These are phyloP conservation scores for Scheffersomyces ergatensis DNA, from an alignment of 805 yeast genomes.

Conservation along the genomic window DNA sequence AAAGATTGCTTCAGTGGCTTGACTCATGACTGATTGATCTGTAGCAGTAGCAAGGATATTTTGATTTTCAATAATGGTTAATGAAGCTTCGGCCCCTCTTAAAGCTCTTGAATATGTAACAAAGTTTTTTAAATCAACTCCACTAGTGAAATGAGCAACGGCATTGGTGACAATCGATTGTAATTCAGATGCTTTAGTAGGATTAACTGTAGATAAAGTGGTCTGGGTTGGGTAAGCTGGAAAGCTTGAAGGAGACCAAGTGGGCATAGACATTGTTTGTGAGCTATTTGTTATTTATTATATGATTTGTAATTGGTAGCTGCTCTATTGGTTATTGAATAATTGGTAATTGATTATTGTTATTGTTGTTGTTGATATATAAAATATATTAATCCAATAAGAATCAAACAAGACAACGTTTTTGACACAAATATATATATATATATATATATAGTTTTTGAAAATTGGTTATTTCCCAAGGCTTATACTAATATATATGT, in stretches of 20 bases:
- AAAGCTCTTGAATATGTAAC: constrained; percentile 16
- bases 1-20: constrained; percentile 30
- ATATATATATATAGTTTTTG: too few species aligned
- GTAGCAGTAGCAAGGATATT: constrained; percentile 37
- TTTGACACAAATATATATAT: too few species aligned
- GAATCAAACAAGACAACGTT: too few species aligned
- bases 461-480: too few species aligned
- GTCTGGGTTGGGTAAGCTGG: constrained; percentile 30
- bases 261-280: too few species aligned
- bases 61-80: constrained; percentile 28
- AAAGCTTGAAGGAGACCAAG: constrained; percentile 23
- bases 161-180: constrained; percentile 16
- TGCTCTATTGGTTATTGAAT: too few species aligned
- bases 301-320: too few species aligned
- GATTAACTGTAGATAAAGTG: constrained; percentile 19
- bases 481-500: too few species aligned
- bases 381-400: too few species aligned
- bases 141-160: constrained; percentile 6
- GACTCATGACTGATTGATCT: constrained; percentile 15
- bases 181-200: constrained; percentile 22
- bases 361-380: too few species aligned
- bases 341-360: too few species aligned
- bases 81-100: constrained; percentile 34
- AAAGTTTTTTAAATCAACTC: constrained; percentile 9
- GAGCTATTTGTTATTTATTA: too few species aligned